Evolutionary conservation across 306 rosid genomes (phyloP).

Genomic region (Casuarina equisetifolia): DNA sequence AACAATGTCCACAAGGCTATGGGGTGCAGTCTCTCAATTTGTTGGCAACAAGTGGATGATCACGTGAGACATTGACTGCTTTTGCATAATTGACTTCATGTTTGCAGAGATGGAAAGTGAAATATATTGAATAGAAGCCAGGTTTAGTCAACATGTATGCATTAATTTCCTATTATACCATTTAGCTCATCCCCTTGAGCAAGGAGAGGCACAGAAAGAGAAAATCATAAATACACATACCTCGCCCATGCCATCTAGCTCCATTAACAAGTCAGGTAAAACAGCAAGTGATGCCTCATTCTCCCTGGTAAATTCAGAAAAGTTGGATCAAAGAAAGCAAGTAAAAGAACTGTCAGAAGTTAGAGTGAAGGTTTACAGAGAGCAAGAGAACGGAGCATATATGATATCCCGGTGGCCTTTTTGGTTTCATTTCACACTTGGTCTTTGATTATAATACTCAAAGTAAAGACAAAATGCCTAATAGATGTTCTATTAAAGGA

Average conservation of each 20-base stretch:
- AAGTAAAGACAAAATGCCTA: not conserved
- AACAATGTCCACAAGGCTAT: slow-evolving; percentile 21
- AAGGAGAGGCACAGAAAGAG: slow-evolving; percentile 15
- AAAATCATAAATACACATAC: slow-evolving; percentile 40
- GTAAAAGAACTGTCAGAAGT: slow-evolving; percentile 11
- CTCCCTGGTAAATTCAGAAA: slow-evolving; percentile 56
- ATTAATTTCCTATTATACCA: not conserved
- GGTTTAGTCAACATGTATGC: not conserved
- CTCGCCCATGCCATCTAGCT: slow-evolving; percentile 92
- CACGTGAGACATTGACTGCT: not conserved
- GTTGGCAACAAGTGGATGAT: slow-evolving; percentile 13
- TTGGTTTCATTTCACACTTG: not conserved
- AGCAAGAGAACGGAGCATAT: not conserved
- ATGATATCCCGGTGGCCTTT: not conserved
- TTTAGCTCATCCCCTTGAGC: slow-evolving; percentile 5
- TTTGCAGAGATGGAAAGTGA: slow-evolving; percentile 1
- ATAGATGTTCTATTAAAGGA: not conserved
- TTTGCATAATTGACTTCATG: not conserved
- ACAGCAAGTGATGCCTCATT: slow-evolving; percentile 99
- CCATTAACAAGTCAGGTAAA: slow-evolving; percentile 82
- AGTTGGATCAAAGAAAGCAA: slow-evolving; percentile 4
- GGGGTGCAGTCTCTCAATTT: slow-evolving; percentile 3
- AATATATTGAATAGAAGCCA: not conserved
- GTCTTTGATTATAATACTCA: not conserved
- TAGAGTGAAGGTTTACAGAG: not conserved